Evolutionary conservation across 2,329 filamentous ascomycete species (phyloP), one percentile per base, ranked within the genome.

Genomic region (Claviceps humidiphila): DNA sequence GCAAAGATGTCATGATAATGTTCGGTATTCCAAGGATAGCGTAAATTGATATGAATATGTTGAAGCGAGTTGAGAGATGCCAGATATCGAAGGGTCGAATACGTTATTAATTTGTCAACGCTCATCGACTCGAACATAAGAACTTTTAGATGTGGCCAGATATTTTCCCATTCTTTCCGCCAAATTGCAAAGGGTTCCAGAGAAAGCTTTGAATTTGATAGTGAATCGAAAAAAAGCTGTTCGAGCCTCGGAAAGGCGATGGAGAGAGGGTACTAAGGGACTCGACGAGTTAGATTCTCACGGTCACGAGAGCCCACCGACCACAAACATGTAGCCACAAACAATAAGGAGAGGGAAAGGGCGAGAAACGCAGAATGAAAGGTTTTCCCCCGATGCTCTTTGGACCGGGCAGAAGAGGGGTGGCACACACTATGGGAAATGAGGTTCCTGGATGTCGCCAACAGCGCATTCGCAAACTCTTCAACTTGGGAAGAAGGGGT

Each of bases 31-130:
- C 20, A 3, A 22, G 20, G 2, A 22, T 3, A 24, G 24, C 24
- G 4, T 24, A 24, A 5, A 44, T 64, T 56, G 34, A 70, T 57
- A 44, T 68, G 64, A n/a, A 69, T 56, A 34, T 61, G 53, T 47
- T 62, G 62, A 3, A 68, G 53, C 5, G 49, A 51, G 50, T 55
- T 58, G 7, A 68, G 51, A n/a, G 60, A 66, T 1, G 59, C 58
- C 16, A 66, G 47, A 16, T 52, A 53, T 11, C 53, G 59, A 14
- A 64, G 53, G 16, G 58, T 55, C 30, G 52, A 44, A 24, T 6
- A 24, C 24, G 24, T 24, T 24, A 5, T 6, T 24, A 1, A 5
- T 24, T 6, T 5, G 24, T 24, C 24, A 24, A 24, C 2, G 20
- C 3, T 22, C 20, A 24, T 24, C 24, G 4, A 24, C 44, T 30